Percentiles rank a stretch among this genome's conserved stretches.
Conservation (phyloP, 148 eudicot species). For the Gaultheria prostrata region DNA sequence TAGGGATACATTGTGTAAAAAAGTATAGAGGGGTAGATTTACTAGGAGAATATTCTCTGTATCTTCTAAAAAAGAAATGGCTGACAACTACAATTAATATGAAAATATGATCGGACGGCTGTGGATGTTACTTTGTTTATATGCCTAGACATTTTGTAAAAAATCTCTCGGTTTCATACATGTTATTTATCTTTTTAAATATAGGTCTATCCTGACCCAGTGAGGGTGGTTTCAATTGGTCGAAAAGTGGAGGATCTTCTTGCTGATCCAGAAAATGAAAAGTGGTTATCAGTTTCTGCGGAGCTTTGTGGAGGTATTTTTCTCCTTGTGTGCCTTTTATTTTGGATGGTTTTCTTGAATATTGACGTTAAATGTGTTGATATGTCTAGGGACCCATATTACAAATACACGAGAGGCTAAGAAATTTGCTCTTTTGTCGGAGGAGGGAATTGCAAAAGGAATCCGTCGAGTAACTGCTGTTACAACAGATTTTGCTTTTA, state of each 20-base stretch:
- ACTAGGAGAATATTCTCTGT: too few species aligned
- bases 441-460: constrained; percentile 96
- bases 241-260: constrained; percentile 77
- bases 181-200: constrained; percentile 9
- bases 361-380: neutral
- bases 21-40: too few species aligned
- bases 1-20: too few species aligned
- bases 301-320: constrained; percentile 94
- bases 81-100: too few species aligned
- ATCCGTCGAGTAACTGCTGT: constrained; percentile 96
- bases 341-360: neutral
- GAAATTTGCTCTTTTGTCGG: constrained; percentile 86
- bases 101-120: too few species aligned
- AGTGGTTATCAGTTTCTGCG: constrained; percentile 75
- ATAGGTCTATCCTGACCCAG: constrained; percentile 97
- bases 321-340: constrained; percentile 3
- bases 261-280: constrained; percentile 69
- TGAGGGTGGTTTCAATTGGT: constrained; percentile 87
- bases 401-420: constrained; percentile 90
- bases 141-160: too few species aligned
- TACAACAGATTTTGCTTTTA: constrained; percentile 64
- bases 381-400: constrained; percentile 78
- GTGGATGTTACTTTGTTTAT: too few species aligned
- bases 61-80: too few species aligned
- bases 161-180: too few species aligned